Base-by-base conservation (phyloP, 176 grass and related monocot species). In the Cenchrus americanus region DNA sequence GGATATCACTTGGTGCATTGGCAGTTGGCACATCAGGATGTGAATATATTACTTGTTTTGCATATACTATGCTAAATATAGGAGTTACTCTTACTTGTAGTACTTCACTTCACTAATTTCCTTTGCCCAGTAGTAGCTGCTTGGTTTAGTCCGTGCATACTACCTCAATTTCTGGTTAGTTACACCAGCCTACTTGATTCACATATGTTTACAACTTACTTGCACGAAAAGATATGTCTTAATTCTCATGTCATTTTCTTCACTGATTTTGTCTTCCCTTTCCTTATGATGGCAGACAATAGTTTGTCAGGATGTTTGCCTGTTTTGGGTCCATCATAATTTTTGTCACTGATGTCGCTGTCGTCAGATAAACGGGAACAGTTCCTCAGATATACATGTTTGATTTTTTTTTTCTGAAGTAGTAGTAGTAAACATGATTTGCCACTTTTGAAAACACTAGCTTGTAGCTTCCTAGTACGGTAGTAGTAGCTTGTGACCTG, bases 161-260 rank as follows among this genome's bases (percentile, higher is more conserved):
- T 10, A 2, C 62, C 62, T 22, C 48, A 64, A 42, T 82, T 86
- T 24, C 58, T 40, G 49, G 54, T 82, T 85, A n/a, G 82, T 82
- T 77, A 82, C 88, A 78, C 77, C 83, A 21, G 47, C 71, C 77
- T 82, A 41, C 22, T 49, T 69, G 34, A 67, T 72, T 61, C 23
- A 14, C 73, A 17, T 66, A 59, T 48, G 40, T 14, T 42, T 61
- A 27, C 10, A 71, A 78, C 37, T 82, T 46, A 51, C 47, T 58
- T 57, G 23, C 10, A 30, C 6, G 5, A 57, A 69, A 17, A 72
- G 13, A 17, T 8, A 26, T 41, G 23, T 80, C 41, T 17, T 30
- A 80, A 80, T 50, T 30, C 2, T 19, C 0, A 42, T 57, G 26
- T 73, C 43, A 26, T 17, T 74, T 73, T 22, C 50, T 52, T 42